These are phyloP conservation scores for Solanum hybrid DNA, from an alignment of 305 asterid species.

Conservation along the genomic window DNA sequence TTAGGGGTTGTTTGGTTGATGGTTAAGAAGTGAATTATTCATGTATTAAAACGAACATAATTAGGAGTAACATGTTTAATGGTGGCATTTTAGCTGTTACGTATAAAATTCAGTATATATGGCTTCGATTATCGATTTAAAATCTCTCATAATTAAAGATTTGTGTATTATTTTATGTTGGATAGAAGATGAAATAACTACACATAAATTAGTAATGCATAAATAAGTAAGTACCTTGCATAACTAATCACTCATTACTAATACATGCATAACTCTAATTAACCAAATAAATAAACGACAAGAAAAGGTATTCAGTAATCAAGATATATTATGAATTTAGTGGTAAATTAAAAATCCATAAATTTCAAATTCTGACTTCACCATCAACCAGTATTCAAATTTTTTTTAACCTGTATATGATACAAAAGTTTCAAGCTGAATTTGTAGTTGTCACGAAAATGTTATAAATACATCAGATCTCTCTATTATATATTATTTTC, in stretches of 20 bases:
- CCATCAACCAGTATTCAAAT: background rate
- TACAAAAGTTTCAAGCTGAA: background rate
- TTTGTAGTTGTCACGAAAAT: background rate
- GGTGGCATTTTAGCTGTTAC: background rate
- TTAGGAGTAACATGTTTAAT: background rate
- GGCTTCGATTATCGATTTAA: background rate
- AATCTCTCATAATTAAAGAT: background rate
- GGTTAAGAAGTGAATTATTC: background rate
- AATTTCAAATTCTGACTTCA: background rate
- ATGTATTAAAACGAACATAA: background rate
- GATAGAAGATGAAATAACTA: background rate
- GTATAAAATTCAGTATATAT: background rate
- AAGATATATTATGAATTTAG: background rate
- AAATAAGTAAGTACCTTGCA: background rate
- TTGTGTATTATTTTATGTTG: background rate
- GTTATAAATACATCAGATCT: background rate
- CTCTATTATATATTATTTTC: background rate
- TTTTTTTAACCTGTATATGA: background rate
- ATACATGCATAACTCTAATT: background rate
- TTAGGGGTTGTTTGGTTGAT: background rate
- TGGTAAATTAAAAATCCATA: background rate
- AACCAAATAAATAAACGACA: background rate
- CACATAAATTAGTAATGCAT: background rate
- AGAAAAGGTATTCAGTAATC: background rate
- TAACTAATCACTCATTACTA: background rate